Percentiles rank a stretch among this genome's conserved stretches.
These are phyloP conservation scores for Puccinellia tenuiflora DNA, from an alignment of 176 grass and related monocot species.

Conservation along the genomic window DNA sequence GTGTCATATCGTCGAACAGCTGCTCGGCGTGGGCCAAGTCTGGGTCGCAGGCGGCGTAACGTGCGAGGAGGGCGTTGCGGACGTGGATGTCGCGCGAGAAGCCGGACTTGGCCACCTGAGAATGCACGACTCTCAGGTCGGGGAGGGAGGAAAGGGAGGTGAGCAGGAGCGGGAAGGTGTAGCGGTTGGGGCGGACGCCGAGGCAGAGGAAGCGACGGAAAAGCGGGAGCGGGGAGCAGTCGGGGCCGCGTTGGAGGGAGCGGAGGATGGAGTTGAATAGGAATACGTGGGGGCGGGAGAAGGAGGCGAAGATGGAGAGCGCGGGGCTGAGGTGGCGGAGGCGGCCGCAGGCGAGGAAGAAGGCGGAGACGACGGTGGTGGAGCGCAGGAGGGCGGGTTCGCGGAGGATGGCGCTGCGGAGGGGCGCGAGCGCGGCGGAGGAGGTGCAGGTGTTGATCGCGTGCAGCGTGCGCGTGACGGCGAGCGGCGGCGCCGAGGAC, in stretches of 20 bases:
- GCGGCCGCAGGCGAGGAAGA: slow-evolving; percentile 53
- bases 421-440: neutral
- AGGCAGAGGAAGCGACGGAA: slow-evolving; percentile 47
- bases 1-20: slow-evolving; percentile 62
- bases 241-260: slow-evolving; percentile 22
- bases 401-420: slow-evolving; percentile 30
- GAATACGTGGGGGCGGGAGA: slow-evolving; percentile 45
- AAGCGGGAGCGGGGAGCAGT: slow-evolving; percentile 44
- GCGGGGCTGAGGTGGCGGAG: slow-evolving; percentile 43
- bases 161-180: slow-evolving; percentile 60
- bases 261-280: slow-evolving; percentile 49
- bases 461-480: slow-evolving; percentile 22
- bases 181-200: slow-evolving; percentile 57
- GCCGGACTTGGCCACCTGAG: slow-evolving; percentile 41
- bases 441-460: slow-evolving; percentile 44
- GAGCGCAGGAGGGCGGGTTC: slow-evolving; percentile 21
- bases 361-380: slow-evolving; percentile 38
- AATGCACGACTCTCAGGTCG: slow-evolving; percentile 36
- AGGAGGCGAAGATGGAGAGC: slow-evolving; percentile 46
- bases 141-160: slow-evolving; percentile 37
- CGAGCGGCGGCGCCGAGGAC: neutral
- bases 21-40: slow-evolving; percentile 17
- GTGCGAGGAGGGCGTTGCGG: slow-evolving; percentile 41
- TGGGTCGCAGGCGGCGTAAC: slow-evolving; percentile 18
- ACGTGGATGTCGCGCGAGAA: slow-evolving; percentile 43